Percentiles rank a stretch among this genome's conserved stretches.
These are phyloP conservation scores for Nissolia schottii DNA, from an alignment of 306 rosid species.

Conservation along the genomic window DNA sequence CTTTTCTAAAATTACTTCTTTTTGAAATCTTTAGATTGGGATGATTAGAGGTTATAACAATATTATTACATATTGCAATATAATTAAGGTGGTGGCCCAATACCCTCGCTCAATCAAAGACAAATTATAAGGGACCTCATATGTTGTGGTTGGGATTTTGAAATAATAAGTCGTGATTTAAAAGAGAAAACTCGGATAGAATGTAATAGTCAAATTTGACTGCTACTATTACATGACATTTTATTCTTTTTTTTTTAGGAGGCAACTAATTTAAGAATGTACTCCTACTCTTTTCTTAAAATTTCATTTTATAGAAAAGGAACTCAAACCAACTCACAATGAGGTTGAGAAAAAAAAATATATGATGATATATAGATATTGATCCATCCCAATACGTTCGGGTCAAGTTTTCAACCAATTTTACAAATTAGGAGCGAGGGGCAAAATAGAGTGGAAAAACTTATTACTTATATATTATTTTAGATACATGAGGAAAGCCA, in stretches of 20 bases:
- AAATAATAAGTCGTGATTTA: constrained; percentile 1
- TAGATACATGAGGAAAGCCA: too few relatives aligned
- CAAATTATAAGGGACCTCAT: constrained; percentile 3
- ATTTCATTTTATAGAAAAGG: too few relatives aligned
- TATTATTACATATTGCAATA: background rate
- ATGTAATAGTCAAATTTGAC: background rate
- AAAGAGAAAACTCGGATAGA: constrained; percentile 6
- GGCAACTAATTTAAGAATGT: background rate
- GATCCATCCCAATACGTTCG: too few relatives aligned
- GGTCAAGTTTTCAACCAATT: too few relatives aligned
- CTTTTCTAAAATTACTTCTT: background rate
- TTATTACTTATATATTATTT: too few relatives aligned
- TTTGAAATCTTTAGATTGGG: background rate
- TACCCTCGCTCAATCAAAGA: constrained; percentile 6
- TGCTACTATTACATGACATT: background rate
- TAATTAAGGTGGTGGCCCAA: background rate
- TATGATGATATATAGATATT: too few relatives aligned
- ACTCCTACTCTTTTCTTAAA: background rate
- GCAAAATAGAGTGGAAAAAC: too few relatives aligned
- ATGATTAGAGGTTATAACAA: background rate
- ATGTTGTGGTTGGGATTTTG: background rate
- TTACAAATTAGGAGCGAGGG: too few relatives aligned
- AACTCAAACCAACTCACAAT: too few relatives aligned
- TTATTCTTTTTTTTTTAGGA: too few relatives aligned
- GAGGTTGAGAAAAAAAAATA: background rate